Percentiles rank a stretch among this genome's conserved stretches.
These are phyloP conservation scores for Candida lessepsii DNA, from an alignment of 805 yeast species.

Conservation along the genomic window DNA sequence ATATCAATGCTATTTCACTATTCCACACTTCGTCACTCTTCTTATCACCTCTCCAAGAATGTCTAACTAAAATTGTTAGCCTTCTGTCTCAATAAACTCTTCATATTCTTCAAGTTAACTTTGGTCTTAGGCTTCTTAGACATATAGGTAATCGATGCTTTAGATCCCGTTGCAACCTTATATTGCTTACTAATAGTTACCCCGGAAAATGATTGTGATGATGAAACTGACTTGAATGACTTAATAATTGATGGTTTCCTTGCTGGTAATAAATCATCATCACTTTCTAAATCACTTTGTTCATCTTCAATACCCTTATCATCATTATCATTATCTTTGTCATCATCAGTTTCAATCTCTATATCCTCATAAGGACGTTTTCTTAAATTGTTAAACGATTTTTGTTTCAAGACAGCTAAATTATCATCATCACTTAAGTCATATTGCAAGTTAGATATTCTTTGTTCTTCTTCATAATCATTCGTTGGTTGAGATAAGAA, in stretches of 20 bases:
- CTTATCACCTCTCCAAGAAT: no score
- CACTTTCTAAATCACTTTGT: conserved; percentile 22
- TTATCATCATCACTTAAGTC: conserved; percentile 41
- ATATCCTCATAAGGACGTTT: conserved; percentile 20
- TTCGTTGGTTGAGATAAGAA: conserved; percentile 41
- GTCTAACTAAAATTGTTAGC: conserved; percentile 6
- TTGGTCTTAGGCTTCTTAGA: conserved; percentile 33
- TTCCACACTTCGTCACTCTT: no score
- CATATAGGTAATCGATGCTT: conserved; percentile 57
- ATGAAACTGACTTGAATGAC: conserved; percentile 45
- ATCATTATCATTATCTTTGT: conserved; percentile 13
- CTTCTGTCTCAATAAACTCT: conserved; percentile 1
- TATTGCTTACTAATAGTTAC: conserved; percentile 55
- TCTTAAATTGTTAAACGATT: conserved; percentile 26
- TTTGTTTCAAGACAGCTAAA: conserved; percentile 44
- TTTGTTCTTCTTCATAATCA: conserved; percentile 32
- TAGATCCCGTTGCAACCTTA: conserved; percentile 54
- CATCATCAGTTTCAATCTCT: conserved; percentile 24
- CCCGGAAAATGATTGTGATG: conserved; percentile 43
- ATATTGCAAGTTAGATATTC: conserved; percentile 34
- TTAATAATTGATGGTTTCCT: conserved; percentile 47
- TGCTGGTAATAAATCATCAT: conserved; percentile 38
- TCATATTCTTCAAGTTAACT: conserved; percentile 14
- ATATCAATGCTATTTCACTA: no score
- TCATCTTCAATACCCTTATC: conserved; percentile 17